Evolutionary conservation across 805 yeast genomes (phyloP).

Genomic region (Candida xyloterini): DNA sequence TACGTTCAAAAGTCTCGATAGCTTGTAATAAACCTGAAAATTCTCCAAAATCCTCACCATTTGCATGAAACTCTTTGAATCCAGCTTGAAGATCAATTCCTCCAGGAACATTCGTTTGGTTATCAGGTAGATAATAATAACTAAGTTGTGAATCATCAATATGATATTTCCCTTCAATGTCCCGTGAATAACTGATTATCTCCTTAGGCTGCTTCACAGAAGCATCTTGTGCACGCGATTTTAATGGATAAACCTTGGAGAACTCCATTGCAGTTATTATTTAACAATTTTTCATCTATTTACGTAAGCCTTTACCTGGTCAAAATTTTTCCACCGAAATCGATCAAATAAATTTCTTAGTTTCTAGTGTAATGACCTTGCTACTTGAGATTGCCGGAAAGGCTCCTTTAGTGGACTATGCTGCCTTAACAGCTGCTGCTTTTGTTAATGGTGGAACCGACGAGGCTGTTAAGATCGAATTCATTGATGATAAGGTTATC

Average conservation of each 20-base stretch:
- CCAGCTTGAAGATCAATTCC: slow-evolving; percentile 66
- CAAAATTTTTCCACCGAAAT: slow-evolving; percentile 4
- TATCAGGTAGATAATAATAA: slow-evolving; percentile 82
- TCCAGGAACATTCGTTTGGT: slow-evolving; percentile 50
- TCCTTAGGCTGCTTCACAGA: slow-evolving; percentile 86
- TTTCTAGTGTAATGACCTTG: slow-evolving; percentile 31
- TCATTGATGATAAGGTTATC: slow-evolving; percentile 69
- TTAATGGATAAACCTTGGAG: slow-evolving; percentile 34
- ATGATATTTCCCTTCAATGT: slow-evolving; percentile 43
- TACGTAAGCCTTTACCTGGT: slow-evolving; percentile 6
- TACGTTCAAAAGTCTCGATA: slow-evolving; percentile 53
- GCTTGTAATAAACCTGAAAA: slow-evolving; percentile 58
- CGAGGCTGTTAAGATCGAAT: slow-evolving; percentile 55
- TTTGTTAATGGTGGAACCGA: slow-evolving; percentile 56
- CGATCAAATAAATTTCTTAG: background rate
- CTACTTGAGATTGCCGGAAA: slow-evolving; percentile 74
- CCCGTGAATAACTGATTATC: slow-evolving; percentile 62
- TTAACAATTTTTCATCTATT: slow-evolving; percentile 3
- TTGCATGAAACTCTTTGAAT: slow-evolving; percentile 51
- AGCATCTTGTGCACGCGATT: slow-evolving; percentile 56
- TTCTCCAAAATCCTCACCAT: slow-evolving; percentile 51
- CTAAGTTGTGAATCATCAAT: slow-evolving; percentile 53
- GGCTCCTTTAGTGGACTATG: slow-evolving; percentile 80
- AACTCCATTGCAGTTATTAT: slow-evolving; percentile 7
- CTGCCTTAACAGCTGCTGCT: slow-evolving; percentile 73